A percentile compares a stretch with the other conserved stretches of the same genome.
Evolutionary conservation across 495 filamentous ascomycete genomes (phyloP).

Genomic region (Penicillium desertorum): DNA sequence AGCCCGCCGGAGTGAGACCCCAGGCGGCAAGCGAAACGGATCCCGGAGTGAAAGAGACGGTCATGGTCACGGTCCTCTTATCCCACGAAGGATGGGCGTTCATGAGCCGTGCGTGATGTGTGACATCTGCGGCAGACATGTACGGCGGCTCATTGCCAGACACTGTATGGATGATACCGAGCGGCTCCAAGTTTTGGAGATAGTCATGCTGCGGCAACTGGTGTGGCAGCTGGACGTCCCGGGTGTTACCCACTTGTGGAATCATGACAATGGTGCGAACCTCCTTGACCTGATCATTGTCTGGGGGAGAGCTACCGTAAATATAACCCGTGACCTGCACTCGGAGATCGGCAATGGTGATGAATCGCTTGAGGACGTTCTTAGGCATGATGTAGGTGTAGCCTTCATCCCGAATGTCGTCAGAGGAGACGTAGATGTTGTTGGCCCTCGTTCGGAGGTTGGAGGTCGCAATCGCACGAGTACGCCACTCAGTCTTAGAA

Average conservation of each 20-base stretch:
- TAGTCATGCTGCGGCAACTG: constrained; percentile 91
- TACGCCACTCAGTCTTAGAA: constrained; percentile 99
- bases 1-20: constrained; percentile 85
- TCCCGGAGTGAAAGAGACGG: constrained; percentile 97
- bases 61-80: constrained; percentile 94
- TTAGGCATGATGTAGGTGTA: constrained; percentile 98
- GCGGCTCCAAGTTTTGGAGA: constrained; percentile 81
- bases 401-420: constrained; percentile 79
- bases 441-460: constrained; percentile 94
- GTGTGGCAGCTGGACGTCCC: constrained; percentile 89
- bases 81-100: constrained; percentile 81
- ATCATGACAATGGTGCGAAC: constrained; percentile 95
- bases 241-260: constrained; percentile 91
- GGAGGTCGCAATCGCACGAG: constrained; percentile 90
- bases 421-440: constrained; percentile 97
- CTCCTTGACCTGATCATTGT: constrained; percentile 97
- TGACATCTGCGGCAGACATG: constrained; percentile 93
- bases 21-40: constrained; percentile 93
- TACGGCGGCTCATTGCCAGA: constrained; percentile 93
- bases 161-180: constrained; percentile 94
- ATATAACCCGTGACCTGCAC: constrained; percentile 96
- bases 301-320: constrained; percentile 87
- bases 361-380: constrained; percentile 98
- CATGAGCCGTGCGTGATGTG: constrained; percentile 87
- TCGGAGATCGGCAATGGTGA: constrained; percentile 94